These are phyloP conservation scores for Cladosporium sp. DNA, from an alignment of 2,329 filamentous ascomycete species.

Conservation along the genomic window DNA sequence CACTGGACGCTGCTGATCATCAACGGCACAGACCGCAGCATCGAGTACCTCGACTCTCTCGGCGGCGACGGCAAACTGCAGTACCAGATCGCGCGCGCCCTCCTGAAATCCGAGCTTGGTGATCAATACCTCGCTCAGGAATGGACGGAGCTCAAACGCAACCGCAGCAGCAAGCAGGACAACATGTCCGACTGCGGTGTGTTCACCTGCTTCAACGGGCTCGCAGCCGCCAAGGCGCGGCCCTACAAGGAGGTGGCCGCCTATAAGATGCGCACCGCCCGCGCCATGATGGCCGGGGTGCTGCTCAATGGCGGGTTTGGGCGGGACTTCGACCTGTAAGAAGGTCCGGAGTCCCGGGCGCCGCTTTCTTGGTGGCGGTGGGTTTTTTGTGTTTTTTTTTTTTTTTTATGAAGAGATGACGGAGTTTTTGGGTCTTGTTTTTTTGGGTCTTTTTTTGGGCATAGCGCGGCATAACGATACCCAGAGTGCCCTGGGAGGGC, in stretches of 20 bases:
- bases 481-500: too few species aligned
- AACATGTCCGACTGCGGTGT: slow-evolving; percentile 75
- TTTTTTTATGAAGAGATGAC: too few species aligned
- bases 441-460: too few species aligned
- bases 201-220: slow-evolving; percentile 67
- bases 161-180: slow-evolving; percentile 52
- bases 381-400: too few species aligned
- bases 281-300: slow-evolving; percentile 57
- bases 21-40: slow-evolving; percentile 53
- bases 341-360: too few species aligned
- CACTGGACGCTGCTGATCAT: slow-evolving; percentile 73
- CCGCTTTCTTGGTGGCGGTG: too few species aligned
- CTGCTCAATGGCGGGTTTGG: slow-evolving; percentile 63
- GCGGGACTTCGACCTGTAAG: neutral
- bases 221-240: slow-evolving; percentile 57
- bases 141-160: slow-evolving; percentile 52
- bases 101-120: slow-evolving; percentile 56
- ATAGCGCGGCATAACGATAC: too few species aligned
- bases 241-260: slow-evolving; percentile 30
- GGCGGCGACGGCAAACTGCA: slow-evolving; percentile 35
- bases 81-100: slow-evolving; percentile 38
- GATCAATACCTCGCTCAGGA: slow-evolving; percentile 51
- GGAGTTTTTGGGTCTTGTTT: too few species aligned
- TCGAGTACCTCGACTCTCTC: slow-evolving; percentile 68
- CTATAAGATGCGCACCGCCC: slow-evolving; percentile 22